Evolutionary conservation across 2,329 filamentous ascomycete genomes (phyloP).

Genomic region (Fusarium bulbicola): DNA sequence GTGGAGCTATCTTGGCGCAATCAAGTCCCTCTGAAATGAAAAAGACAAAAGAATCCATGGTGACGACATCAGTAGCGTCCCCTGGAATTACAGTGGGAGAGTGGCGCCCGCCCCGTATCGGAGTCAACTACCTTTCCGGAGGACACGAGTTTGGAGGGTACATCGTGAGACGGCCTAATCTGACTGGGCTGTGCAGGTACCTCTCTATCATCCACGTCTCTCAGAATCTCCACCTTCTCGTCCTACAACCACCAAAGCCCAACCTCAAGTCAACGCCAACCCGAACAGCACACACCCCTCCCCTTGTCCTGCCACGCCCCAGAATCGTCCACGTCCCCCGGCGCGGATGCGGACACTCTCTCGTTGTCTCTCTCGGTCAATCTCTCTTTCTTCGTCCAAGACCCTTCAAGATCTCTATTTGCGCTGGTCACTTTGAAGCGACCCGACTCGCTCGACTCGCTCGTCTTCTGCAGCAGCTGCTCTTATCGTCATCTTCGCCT

Average conservation of each 20-base stretch:
- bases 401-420: conserved; percentile 23
- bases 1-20: conserved; percentile 28
- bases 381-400: conserved; percentile 34
- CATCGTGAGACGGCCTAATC: neutral
- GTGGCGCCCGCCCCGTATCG: conserved; percentile 21
- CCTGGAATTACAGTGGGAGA: conserved; percentile 33
- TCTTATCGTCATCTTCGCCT: conserved; percentile 15
- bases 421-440: conserved; percentile 36
- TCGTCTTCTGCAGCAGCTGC: neutral
- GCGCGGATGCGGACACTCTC: conserved; percentile 39
- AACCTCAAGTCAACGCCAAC: conserved; percentile 28
- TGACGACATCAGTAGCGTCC: conserved; percentile 38
- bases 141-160: conserved; percentile 16
- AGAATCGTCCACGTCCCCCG: conserved; percentile 40
- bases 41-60: conserved; percentile 4
- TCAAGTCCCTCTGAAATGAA: conserved; percentile 20
- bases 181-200: neutral
- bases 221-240: conserved; percentile 28
- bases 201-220: conserved; percentile 1
- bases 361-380: conserved; percentile 32
- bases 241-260: conserved; percentile 31
- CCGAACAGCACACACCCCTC: conserved; percentile 35
- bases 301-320: conserved; percentile 40
- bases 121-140: conserved; percentile 29
- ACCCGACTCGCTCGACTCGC: conserved; percentile 6